A percentile compares a stretch with the other conserved stretches of the same genome.
These are phyloP conservation scores for Metarhizium guizhouense DNA, from an alignment of 2,329 filamentous ascomycete genomes.

Conservation along the genomic window DNA sequence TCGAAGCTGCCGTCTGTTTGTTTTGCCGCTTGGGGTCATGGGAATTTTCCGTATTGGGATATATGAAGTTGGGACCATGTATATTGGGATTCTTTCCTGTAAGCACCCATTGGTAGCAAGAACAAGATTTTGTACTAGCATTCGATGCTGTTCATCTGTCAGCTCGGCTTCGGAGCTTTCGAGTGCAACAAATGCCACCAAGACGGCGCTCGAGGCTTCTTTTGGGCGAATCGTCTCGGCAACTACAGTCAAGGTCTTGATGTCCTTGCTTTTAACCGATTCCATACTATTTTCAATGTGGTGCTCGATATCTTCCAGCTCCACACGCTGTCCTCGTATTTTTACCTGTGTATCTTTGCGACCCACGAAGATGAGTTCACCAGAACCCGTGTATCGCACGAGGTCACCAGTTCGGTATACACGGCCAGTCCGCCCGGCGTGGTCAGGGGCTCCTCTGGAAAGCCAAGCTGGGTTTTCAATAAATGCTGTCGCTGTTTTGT, in stretches of 20 bases:
- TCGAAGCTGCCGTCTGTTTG: conserved; percentile 8
- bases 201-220: conserved; percentile 3
- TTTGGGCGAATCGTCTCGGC: conserved; percentile 7
- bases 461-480: conserved; percentile 32
- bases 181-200: conserved; percentile 9
- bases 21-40: conserved; percentile 8
- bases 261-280: neutral
- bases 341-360: too few relatives aligned
- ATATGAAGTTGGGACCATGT: conserved; percentile 12
- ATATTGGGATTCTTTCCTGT: conserved; percentile 2
- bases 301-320: conserved; percentile 24
- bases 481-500: conserved; percentile 35
- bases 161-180: neutral
- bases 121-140: conserved; percentile 2
- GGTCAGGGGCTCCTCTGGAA: neutral
- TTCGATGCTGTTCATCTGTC: neutral
- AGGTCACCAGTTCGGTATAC: conserved; percentile 28
- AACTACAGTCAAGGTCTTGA: conserved; percentile 1
- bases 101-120: neutral
- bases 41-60: conserved; percentile 9
- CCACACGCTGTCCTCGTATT: conserved; percentile 40
- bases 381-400: conserved; percentile 16
- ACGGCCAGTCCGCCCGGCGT: conserved; percentile 17
- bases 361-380: conserved; percentile 19
- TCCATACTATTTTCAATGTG: neutral